Percentiles rank a stretch among this genome's conserved stretches.
Evolutionary conservation across 139 green algal genomes (phyloP).

Genomic region (Coccomyxa sp.): DNA sequence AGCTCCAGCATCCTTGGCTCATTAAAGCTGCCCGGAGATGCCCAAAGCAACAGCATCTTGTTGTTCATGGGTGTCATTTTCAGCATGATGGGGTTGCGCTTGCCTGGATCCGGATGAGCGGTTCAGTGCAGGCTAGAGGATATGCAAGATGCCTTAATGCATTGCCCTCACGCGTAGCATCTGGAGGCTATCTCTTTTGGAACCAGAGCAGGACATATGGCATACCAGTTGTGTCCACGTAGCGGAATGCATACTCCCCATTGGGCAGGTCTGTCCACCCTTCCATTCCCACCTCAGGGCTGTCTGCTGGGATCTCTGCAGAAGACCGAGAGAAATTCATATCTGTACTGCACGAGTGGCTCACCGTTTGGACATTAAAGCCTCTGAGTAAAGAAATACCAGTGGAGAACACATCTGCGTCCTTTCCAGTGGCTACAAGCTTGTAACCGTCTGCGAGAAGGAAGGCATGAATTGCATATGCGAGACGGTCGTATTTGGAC

Average conservation of each 20-base stretch:
- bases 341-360: not conserved
- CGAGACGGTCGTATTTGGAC: slow-evolving; percentile 20
- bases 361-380: not conserved
- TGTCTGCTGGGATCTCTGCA: not conserved
- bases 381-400: not conserved
- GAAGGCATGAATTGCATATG: slow-evolving; percentile 38
- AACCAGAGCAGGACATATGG: too few relatives aligned
- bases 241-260: slow-evolving; percentile 29
- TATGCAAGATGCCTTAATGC: too few relatives aligned
- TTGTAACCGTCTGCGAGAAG: slow-evolving; percentile 47
- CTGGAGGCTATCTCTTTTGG: too few relatives aligned
- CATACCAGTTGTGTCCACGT: slow-evolving; percentile 19
- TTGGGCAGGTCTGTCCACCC: slow-evolving; percentile 28
- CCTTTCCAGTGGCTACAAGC: slow-evolving; percentile 38
- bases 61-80: slow-evolving; percentile 18
- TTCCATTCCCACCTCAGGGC: not conserved
- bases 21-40: not conserved
- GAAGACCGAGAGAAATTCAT: too few relatives aligned
- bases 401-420: slow-evolving; percentile 20
- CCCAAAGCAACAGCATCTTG: slow-evolving; percentile 39
- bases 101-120: slow-evolving; percentile 19
- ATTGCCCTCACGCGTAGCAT: too few relatives aligned
- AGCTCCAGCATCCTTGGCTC: slow-evolving; percentile 25
- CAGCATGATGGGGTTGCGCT: slow-evolving; percentile 18
- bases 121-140: too few relatives aligned